These are phyloP conservation scores for Spathaspora sp. DNA, from an alignment of 805 yeast species.

Conservation along the genomic window DNA sequence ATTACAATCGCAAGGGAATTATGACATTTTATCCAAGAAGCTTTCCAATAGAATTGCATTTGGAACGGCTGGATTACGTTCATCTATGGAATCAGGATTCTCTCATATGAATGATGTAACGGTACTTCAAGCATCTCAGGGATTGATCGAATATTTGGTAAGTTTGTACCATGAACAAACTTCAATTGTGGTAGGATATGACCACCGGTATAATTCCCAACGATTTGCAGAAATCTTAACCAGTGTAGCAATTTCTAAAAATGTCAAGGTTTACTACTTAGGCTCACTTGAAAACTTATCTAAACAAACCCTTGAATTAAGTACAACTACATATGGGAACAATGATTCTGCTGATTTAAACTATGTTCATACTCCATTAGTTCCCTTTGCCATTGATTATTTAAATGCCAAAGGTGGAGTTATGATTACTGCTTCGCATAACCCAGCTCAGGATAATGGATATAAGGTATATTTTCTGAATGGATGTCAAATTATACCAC, in stretches of 20 bases:
- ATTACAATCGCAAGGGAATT: conserved; percentile 36
- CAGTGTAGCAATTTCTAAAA: conserved; percentile 62
- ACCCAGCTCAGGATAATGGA: conserved; percentile 85
- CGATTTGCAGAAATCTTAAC: conserved; percentile 79
- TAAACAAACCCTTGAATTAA: conserved; percentile 16
- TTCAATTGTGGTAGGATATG: conserved; percentile 80
- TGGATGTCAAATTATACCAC: conserved; percentile 95
- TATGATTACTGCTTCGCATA: conserved; percentile 90
- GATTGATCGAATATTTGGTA: conserved; percentile 53
- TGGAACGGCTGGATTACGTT: conserved; percentile 92
- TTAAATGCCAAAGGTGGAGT: conserved; percentile 72
- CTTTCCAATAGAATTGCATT: conserved; percentile 65
- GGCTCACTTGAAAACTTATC: conserved; percentile 39
- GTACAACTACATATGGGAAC: conserved; percentile 5
- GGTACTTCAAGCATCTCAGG: conserved; percentile 86
- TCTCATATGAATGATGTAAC: conserved; percentile 86
- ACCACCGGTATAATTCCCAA: conserved; percentile 79
- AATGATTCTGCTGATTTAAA: conserved; percentile 7
- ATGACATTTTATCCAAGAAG: conserved; percentile 46
- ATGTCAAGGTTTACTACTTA: conserved; percentile 66
- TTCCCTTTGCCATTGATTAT: conserved; percentile 78
- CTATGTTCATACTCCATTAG: conserved; percentile 80
- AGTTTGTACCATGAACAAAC: conserved; percentile 11
- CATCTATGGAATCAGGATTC: conserved; percentile 89
- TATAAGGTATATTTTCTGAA: conserved; percentile 91